phyloP scores from a whole-genome alignment of 768 basidiomycete species.

The Termitomyces sp. region DNA sequence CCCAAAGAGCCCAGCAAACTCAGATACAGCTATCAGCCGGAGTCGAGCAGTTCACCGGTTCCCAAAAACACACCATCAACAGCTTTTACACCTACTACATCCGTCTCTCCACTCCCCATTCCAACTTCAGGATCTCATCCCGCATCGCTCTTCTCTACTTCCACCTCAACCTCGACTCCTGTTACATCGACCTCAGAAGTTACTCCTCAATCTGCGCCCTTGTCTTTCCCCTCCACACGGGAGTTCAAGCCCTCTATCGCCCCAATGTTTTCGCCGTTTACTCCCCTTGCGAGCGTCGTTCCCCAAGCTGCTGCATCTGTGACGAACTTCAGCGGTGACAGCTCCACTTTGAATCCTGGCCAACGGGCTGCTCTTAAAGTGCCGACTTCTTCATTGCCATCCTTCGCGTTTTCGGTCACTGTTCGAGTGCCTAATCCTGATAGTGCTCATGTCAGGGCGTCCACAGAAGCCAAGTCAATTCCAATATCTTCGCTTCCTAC shows the following conservation, averaged over 20 bases:
- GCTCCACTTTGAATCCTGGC: slow-evolving; percentile 6
- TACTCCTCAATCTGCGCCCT: neutral
- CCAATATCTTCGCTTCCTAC: slow-evolving; percentile 39
- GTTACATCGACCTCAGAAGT: neutral
- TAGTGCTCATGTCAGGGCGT: slow-evolving; percentile 20
- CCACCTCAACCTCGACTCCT: neutral
- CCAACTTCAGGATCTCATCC: neutral
- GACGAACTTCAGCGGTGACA: neutral
- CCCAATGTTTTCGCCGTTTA: neutral
- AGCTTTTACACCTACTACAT: neutral
- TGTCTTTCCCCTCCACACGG: neutral
- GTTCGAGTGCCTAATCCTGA: slow-evolving; percentile 16
- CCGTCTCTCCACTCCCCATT: neutral
- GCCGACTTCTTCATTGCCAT: slow-evolving; percentile 25
- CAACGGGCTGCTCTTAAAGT: slow-evolving; percentile 25
- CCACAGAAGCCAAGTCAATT: slow-evolving; percentile 32
- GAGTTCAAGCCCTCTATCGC: neutral
- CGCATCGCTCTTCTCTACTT: neutral
- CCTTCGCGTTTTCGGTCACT: slow-evolving; percentile 27
- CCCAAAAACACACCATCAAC: neutral
- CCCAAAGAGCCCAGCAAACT: slow-evolving; percentile 80
- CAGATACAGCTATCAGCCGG: slow-evolving; percentile 63
- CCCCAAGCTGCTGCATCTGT: neutral
- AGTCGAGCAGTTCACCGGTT: slow-evolving; percentile 23
- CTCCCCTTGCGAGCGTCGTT: neutral